Base-by-base conservation (phyloP, 2,329 filamentous ascomycete genomes). In the Pseudogymnoascus sp. region DNA sequence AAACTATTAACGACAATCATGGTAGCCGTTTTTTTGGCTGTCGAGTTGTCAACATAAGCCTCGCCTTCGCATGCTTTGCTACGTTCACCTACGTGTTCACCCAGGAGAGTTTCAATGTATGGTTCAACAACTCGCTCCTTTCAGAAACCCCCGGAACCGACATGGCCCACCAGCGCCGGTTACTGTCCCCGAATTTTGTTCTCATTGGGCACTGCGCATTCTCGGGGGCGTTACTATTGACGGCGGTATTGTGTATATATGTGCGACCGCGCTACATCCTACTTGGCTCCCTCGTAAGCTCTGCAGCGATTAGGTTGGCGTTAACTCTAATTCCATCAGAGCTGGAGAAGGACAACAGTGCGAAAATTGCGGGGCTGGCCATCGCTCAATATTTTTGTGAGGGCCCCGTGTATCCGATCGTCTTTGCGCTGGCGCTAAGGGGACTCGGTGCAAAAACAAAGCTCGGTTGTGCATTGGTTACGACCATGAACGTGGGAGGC, bases 11-110 rank as follows among this genome's bases (percentile, higher is more conserved):
- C 70, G 86, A 88, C 1, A 89, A 88, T 10, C 87, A 0, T 90
- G 93, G 69, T 85, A 85, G 67, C 80, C 78, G 70, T 81, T 83
- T 75, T 82, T 79, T 69, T 81, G 85, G 68, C 86, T 85, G 87
- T 71, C 74, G 80, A 0, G 62, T 73, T 13, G 65, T 73, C 7
- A 71, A 69, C 37, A 64, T 67, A 1, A 80, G 80, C 23, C 79
- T 96, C 7, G 83, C 85, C 65, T 81, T 93, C 64, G 91, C 89
- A 0, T 85, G 92, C 0, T 74, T 88, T 37, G 86, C 89, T 0
- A 91, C 96, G 70, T 96, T 90, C 77, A 83, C 84, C 33, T 96
- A 96, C 70, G 87, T 90, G 1, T 89, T 88, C 7, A 84, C 87
- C 0, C 91, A 96, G 70, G 86, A 87, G 69, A 80, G 78, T 70